Evolutionary conservation across 1,284 basidiomycete genomes (phyloP), one percentile per base, ranked within the genome.

Genomic region (Abortiporus biennis): DNA sequence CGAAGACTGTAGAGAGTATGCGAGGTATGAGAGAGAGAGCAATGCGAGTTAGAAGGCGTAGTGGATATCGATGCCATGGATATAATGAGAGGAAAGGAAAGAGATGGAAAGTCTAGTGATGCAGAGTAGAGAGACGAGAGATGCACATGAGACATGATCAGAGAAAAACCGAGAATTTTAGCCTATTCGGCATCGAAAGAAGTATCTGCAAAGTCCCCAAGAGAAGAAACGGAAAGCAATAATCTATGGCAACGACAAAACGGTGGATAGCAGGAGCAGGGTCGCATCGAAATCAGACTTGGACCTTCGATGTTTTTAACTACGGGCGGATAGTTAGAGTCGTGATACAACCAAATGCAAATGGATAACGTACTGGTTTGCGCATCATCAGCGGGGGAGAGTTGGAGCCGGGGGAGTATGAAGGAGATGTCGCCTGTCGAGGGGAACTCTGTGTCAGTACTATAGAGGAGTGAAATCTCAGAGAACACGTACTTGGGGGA

Each of bases 331-430:
- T 13, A 33, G 34, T 12, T 13, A 21, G 11, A 16, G 19, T 24
- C 20, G n/a, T 12, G 9, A 13, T 22, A 24, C 16, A 34, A 8
- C 20, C 53, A 40, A 3, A 40, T 13, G 31, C 2, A 36, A 16
- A 25, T 15, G 17, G 36, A 29, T 24, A 11, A 54, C 63, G 43
- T 43, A 65, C 63, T 20, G 63, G 54, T 47, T 61, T 64, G 27
- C 57, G 59, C 63, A 65, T 65, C 58, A 61, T 65, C 17, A 65
- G 51, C 19, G 55, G 56, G 16, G 61, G 57, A 17, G 55, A 56
- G 44, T 54, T 45, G 33, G 52, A 50, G 17, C 49, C 51, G 2
- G 57, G 48, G 21, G 54, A 45, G 42, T 59, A 55, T 15, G 23
- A 42, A 30, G 52, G 50, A 16, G 48, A n/a, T n/a, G n/a, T n/a